Conservation (phyloP, 805 yeast genomes). For the Kodamaea kaohsiungensis region DNA sequence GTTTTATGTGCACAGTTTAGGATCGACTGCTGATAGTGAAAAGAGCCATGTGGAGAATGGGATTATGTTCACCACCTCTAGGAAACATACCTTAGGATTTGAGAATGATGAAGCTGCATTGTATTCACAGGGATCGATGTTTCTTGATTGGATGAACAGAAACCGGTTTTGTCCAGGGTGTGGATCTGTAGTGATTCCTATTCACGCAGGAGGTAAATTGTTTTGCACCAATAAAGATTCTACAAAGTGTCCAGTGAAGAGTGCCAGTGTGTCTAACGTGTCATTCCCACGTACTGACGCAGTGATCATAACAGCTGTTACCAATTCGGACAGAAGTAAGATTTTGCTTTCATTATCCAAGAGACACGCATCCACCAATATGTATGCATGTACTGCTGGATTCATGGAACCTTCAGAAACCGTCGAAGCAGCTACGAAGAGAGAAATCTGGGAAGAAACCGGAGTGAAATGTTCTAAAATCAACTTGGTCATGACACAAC, state of each 20-base stretch:
- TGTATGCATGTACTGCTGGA: constrained; percentile 91
- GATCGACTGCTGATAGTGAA: constrained; percentile 17
- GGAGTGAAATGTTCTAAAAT: constrained; percentile 70
- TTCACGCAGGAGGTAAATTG: constrained; percentile 68
- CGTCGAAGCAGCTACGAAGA: constrained; percentile 78
- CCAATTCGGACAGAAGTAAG: constrained; percentile 59
- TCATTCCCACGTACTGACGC: constrained; percentile 93
- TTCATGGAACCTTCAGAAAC: constrained; percentile 96
- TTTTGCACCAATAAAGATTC: constrained; percentile 40
- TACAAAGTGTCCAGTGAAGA: constrained; percentile 38
- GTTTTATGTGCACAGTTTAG: constrained; percentile 20
- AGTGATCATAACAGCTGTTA: constrained; percentile 78
- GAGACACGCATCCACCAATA: constrained; percentile 51
- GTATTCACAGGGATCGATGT: constrained; percentile 80
- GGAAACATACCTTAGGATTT: constrained; percentile 39
- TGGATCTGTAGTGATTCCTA: constrained; percentile 62
- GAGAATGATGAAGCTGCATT: constrained; percentile 56
- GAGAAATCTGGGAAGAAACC: constrained; percentile 96
- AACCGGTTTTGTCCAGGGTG: constrained; percentile 86
- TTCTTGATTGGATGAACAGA: constrained; percentile 78
- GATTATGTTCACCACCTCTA: constrained; percentile 32
- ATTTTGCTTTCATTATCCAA: constrained; percentile 71
- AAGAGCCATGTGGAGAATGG: constrained; percentile 15
- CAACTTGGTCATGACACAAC: constrained; percentile 72
- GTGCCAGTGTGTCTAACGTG: constrained; percentile 62